A percentile compares a stretch with the other conserved stretches of the same genome.
Conservation (phyloP, 148 eudicot genomes). For the Rhododendron simsii region DNA sequence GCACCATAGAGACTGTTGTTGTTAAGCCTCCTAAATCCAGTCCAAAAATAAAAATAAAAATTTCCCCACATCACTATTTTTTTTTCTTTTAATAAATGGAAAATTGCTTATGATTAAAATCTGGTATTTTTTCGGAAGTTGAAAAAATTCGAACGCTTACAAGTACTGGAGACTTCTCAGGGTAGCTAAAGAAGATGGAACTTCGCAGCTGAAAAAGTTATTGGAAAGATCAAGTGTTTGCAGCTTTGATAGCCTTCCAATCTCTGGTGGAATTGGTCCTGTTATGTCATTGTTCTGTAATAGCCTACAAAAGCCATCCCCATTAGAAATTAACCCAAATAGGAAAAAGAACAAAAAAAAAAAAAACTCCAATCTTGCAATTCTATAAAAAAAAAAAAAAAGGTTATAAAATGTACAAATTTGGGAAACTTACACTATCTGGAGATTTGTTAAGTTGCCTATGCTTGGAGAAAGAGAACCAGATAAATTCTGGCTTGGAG, state of each 20-base stretch:
- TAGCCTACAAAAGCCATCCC: constrained; percentile 32
- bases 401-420: neutral
- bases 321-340: neutral
- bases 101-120: neutral
- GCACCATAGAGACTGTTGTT: constrained; percentile 61
- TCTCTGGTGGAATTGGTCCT: constrained; percentile 52
- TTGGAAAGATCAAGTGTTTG: constrained; percentile 71
- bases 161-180: constrained; percentile 53
- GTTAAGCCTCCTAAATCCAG: constrained; percentile 51
- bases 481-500: constrained; percentile 62
- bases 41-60: neutral
- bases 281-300: constrained; percentile 61
- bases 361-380: neutral
- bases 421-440: constrained; percentile 44
- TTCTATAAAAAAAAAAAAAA: neutral
- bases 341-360: neutral
- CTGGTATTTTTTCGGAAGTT: neutral
- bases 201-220: constrained; percentile 46
- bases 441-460: constrained; percentile 68
- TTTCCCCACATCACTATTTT: neutral
- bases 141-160: constrained; percentile 23
- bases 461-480: constrained; percentile 70
- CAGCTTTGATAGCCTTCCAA: constrained; percentile 59
- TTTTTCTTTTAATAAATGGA: neutral
- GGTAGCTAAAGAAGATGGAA: constrained; percentile 55